Conservation (phyloP, 2,329 filamentous ascomycete species). For the Corinectria fuckeliana region DNA sequence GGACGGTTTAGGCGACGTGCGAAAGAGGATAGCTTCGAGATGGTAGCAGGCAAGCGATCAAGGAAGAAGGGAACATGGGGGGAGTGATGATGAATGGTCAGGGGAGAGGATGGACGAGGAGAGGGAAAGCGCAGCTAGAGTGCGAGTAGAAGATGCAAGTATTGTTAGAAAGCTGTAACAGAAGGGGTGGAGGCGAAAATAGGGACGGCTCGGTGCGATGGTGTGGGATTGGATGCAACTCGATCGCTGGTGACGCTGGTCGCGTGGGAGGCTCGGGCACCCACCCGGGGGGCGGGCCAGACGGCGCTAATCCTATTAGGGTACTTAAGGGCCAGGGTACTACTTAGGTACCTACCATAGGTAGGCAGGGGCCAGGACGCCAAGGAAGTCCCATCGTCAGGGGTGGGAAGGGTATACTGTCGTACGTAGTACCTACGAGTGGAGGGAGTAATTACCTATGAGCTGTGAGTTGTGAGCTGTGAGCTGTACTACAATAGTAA, state of each 20-base stretch:
- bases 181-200: conserved; percentile 19
- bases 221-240: conserved; percentile 14
- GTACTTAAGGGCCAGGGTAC: conserved; percentile 1
- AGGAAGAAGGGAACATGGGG: background rate
- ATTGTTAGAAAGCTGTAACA: background rate
- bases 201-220: conserved; percentile 14
- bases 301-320: conserved; percentile 1
- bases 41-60: background rate
- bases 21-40: background rate
- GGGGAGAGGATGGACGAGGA: background rate
- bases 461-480: background rate
- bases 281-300: conserved; percentile 17
- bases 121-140: background rate
- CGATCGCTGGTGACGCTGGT: conserved; percentile 18
- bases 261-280: conserved; percentile 22
- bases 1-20: background rate
- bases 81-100: background rate
- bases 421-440: no score
- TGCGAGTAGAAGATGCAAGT: background rate
- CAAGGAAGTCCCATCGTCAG: background rate
- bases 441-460: no score
- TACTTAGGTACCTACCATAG: no score
- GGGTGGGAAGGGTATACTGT: background rate
- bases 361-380: conserved; percentile 3
- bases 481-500: no score